Percentiles rank a stretch among this genome's conserved stretches.
phyloP scores from a whole-genome alignment of 2,329 filamentous ascomycete species.

The Microdochium paspali region DNA sequence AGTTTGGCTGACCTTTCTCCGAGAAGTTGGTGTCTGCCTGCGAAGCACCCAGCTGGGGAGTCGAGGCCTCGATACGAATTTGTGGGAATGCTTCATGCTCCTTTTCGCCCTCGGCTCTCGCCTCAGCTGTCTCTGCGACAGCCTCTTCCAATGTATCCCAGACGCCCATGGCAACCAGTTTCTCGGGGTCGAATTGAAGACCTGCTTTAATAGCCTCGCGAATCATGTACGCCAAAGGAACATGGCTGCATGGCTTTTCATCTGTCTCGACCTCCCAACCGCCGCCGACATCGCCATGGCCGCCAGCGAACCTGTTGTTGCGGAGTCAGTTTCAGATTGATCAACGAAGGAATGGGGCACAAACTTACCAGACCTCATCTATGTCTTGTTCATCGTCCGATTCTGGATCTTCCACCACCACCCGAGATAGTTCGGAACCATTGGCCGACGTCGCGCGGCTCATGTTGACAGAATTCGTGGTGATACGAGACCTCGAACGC shows the following conservation, averaged over 20 bases:
- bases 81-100: conserved; percentile 13
- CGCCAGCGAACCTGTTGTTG: conserved; percentile 52
- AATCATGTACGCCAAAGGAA: conserved; percentile 64
- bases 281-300: conserved; percentile 71
- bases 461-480: conserved; percentile 10
- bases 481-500: conserved; percentile 18
- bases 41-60: background rate
- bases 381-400: conserved; percentile 56
- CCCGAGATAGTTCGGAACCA: conserved; percentile 21
- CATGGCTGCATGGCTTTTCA: conserved; percentile 56
- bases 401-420: conserved; percentile 25
- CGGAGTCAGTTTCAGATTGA: background rate
- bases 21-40: conserved; percentile 2
- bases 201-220: conserved; percentile 55
- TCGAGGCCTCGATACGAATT: conserved; percentile 23
- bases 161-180: conserved; percentile 59
- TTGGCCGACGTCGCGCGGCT: conserved; percentile 8
- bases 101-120: background rate
- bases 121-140: conserved; percentile 3
- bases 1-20: conserved; percentile 1
- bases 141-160: conserved; percentile 30
- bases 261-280: conserved; percentile 55
- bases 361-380: conserved; percentile 56
- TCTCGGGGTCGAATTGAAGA: conserved; percentile 59
- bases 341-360: background rate